These are phyloP conservation scores for Fusarium incarnatum DNA, from an alignment of 2,329 filamentous ascomycete genomes.

Conservation along the genomic window DNA sequence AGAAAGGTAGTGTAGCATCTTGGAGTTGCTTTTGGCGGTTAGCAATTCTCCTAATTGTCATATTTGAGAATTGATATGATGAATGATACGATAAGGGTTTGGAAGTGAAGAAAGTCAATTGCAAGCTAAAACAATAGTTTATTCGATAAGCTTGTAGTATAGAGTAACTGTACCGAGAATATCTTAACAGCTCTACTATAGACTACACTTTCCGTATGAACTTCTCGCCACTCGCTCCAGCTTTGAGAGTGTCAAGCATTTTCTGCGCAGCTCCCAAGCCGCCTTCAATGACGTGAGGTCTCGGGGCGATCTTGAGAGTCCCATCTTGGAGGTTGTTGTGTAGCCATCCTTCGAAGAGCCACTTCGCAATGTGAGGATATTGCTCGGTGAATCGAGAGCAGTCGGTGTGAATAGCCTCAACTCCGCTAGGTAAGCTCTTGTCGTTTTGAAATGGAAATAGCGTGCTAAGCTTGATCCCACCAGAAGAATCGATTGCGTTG, in stretches of 20 bases:
- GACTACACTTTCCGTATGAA: background rate
- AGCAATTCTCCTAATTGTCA: background rate
- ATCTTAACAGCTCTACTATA: background rate
- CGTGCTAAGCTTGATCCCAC: fast-evolving
- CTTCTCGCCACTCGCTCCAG: background rate
- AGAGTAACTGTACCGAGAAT: background rate
- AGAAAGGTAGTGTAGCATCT: background rate
- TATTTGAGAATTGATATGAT: background rate
- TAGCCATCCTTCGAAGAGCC: background rate
- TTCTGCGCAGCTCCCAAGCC: background rate
- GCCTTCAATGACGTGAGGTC: background rate
- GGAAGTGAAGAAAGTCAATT: background rate
- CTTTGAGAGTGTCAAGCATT: background rate
- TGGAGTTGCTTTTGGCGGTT: background rate
- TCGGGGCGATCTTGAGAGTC: background rate
- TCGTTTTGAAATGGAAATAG: background rate
- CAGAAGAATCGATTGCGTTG: fast-evolving
- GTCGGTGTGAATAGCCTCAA: background rate
- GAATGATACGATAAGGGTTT: background rate
- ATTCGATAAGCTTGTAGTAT: background rate
- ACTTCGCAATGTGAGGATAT: background rate
- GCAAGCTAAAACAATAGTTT: background rate
- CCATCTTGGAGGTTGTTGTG: fast-evolving
- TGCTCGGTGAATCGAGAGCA: background rate
- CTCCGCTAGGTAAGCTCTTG: fast-evolving